phyloP scores from a whole-genome alignment of 1,284 basidiomycete species.

The Athelia sp. region DNA sequence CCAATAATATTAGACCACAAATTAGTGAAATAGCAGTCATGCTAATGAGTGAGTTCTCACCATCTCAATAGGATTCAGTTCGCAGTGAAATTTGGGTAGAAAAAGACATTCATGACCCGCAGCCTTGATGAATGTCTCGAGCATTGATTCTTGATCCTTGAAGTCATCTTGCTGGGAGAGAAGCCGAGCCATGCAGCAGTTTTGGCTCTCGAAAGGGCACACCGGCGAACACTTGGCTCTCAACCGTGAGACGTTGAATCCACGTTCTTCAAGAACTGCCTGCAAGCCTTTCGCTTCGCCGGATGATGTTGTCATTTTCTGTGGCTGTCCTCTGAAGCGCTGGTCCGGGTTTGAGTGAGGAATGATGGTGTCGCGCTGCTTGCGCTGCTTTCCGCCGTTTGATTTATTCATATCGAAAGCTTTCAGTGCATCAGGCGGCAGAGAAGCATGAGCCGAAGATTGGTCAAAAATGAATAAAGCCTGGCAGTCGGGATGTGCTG shows the following conservation, averaged over 20 bases:
- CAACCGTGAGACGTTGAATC: constrained; percentile 21
- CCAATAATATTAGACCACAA: constrained; percentile 4
- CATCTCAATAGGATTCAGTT: constrained; percentile 15
- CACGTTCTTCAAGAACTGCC: constrained; percentile 25
- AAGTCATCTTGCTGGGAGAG: constrained; percentile 18
- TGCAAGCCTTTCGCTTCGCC: constrained; percentile 27
- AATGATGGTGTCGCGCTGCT: constrained; percentile 25
- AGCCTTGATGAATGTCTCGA: constrained; percentile 10
- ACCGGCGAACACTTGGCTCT: constrained; percentile 24
- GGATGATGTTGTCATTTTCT: constrained; percentile 23
- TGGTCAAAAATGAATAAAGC: constrained; percentile 29
- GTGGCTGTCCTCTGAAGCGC: constrained; percentile 16
- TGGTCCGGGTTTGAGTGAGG: constrained; percentile 21
- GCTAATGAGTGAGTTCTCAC: background rate
- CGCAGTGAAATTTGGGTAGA: constrained; percentile 20
- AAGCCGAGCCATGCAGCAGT: constrained; percentile 20
- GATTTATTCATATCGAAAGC: constrained; percentile 29
- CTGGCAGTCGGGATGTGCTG: constrained; percentile 17
- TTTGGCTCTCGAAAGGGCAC: constrained; percentile 18
- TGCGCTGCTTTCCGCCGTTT: constrained; percentile 23
- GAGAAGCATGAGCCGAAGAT: constrained; percentile 25
- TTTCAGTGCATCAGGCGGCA: constrained; percentile 22
- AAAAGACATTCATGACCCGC: constrained; percentile 16
- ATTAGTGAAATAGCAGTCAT: background rate
- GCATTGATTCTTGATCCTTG: constrained; percentile 10